Evolutionary conservation across 306 rosid genomes (phyloP).

Genomic region (Quercus agrifolia): DNA sequence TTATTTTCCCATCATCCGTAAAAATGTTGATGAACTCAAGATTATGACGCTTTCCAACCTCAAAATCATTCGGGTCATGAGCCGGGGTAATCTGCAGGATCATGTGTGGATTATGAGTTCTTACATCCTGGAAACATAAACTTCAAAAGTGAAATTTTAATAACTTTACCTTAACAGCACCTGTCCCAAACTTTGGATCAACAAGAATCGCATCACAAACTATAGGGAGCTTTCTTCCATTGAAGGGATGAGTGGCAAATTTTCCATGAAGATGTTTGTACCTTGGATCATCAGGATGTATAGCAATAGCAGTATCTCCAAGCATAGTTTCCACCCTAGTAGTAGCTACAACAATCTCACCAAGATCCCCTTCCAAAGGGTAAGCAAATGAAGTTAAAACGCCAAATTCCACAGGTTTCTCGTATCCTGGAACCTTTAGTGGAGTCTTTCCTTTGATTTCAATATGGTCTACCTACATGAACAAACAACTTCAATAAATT

Average conservation of each 20-base stretch:
- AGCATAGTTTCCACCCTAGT: conserved; percentile 97
- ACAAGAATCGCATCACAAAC: conserved; percentile 85
- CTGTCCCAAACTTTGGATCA: conserved; percentile 88
- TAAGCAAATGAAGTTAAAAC: conserved; percentile 84
- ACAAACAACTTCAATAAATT: conserved; percentile 17
- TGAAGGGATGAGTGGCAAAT: conserved; percentile 85
- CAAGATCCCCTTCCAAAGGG: conserved; percentile 71
- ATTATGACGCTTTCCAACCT: conserved; percentile 83
- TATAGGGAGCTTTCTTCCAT: conserved; percentile 76
- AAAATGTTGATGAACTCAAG: conserved; percentile 78
- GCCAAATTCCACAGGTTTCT: conserved; percentile 81
- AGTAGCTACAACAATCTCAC: conserved; percentile 94
- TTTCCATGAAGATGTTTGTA: conserved; percentile 80
- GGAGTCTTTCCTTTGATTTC: conserved; percentile 75
- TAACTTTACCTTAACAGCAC: conserved; percentile 86
- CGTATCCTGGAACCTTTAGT: conserved; percentile 77
- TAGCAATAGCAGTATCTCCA: conserved; percentile 92
- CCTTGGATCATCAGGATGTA: conserved; percentile 76
- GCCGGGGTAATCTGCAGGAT: conserved; percentile 91
- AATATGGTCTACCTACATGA: conserved; percentile 78
- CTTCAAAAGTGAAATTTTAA: conserved; percentile 6
- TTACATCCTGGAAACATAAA: neutral
- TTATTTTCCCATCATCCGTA: conserved; percentile 87
- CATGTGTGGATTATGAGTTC: neutral
- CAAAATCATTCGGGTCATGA: conserved; percentile 97